Evolutionary conservation across 345 rosid genomes (phyloP).

Genomic region (Lumnitzera littorea): DNA sequence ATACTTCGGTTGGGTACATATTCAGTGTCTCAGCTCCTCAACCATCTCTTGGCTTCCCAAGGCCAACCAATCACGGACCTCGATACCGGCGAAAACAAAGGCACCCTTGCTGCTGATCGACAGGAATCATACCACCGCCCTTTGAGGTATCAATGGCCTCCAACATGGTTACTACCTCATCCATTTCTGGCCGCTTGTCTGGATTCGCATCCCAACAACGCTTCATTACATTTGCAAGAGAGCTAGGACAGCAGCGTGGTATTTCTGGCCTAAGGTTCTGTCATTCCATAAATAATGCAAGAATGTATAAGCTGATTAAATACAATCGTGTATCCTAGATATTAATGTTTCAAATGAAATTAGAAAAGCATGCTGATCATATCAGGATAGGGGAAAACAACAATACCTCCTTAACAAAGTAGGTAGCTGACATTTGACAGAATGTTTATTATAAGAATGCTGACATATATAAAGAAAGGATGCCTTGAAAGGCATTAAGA

Average conservation of each 20-base stretch:
- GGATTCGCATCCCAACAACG: slow-evolving; percentile 97
- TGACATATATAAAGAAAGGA: too few relatives aligned
- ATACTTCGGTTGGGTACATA: too few relatives aligned
- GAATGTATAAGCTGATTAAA: background rate
- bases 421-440: too few relatives aligned
- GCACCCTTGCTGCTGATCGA: slow-evolving; percentile 78
- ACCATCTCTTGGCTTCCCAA: slow-evolving; percentile 2
- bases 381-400: too few relatives aligned
- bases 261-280: slow-evolving; percentile 96
- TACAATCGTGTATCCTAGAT: too few relatives aligned
- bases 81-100: slow-evolving; percentile 65
- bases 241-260: slow-evolving; percentile 92
- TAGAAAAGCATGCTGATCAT: too few relatives aligned
- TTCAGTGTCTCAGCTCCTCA: slow-evolving; percentile 1
- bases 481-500: too few relatives aligned
- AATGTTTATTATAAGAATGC: too few relatives aligned
- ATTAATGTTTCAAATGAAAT: too few relatives aligned
- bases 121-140: slow-evolving; percentile 96
- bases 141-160: slow-evolving; percentile 86
- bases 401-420: too few relatives aligned
- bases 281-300: slow-evolving; percentile 6
- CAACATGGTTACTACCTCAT: slow-evolving; percentile 75
- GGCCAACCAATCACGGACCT: slow-evolving; percentile 50
- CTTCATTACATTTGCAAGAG: slow-evolving; percentile 86
- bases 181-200: slow-evolving; percentile 94